phyloP scores from a whole-genome alignment of 768 basidiomycete species.

The Nidularia sp. region DNA sequence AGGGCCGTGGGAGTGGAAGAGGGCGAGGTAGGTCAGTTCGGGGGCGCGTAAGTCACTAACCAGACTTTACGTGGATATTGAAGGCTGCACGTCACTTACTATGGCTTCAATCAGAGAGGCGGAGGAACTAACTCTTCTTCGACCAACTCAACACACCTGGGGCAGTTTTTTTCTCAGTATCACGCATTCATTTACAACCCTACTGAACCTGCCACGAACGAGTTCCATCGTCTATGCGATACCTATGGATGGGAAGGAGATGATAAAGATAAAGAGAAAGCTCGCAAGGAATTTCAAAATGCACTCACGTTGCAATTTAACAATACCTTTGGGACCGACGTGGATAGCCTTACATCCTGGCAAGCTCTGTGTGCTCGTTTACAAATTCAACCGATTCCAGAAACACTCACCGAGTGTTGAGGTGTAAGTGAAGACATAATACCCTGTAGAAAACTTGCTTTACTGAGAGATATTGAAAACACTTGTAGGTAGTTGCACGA shows the following conservation, averaged over 20 bases:
- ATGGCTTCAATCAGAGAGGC: background rate
- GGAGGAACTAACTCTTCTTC: background rate
- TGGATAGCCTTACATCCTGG: slow-evolving; percentile 21
- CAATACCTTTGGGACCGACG: slow-evolving; percentile 24
- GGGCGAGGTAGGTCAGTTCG: background rate
- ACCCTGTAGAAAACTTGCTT: background rate
- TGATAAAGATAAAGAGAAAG: slow-evolving; percentile 2
- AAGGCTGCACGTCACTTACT: background rate
- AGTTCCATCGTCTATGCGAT: slow-evolving; percentile 20
- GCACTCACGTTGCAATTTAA: slow-evolving; percentile 30
- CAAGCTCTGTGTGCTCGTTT: slow-evolving; percentile 19
- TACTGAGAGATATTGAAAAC: background rate
- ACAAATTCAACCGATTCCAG: slow-evolving; percentile 21
- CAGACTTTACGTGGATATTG: background rate
- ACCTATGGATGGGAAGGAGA: slow-evolving; percentile 9
- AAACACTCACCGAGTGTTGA: slow-evolving; percentile 16
- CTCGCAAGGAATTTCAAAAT: slow-evolving; percentile 15
- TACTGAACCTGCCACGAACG: slow-evolving; percentile 11
- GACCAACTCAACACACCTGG: slow-evolving; percentile 4
- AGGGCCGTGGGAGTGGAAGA: background rate
- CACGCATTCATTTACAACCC: slow-evolving; percentile 15
- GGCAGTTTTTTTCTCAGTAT: slow-evolving; percentile 15
- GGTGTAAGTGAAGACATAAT: slow-evolving; percentile 14
- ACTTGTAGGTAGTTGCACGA: slow-evolving; percentile 16
- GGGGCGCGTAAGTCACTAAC: background rate